Evolutionary conservation across 1,139 yeast genomes (phyloP).

Genomic region (Magnusiomyces ingens): DNA sequence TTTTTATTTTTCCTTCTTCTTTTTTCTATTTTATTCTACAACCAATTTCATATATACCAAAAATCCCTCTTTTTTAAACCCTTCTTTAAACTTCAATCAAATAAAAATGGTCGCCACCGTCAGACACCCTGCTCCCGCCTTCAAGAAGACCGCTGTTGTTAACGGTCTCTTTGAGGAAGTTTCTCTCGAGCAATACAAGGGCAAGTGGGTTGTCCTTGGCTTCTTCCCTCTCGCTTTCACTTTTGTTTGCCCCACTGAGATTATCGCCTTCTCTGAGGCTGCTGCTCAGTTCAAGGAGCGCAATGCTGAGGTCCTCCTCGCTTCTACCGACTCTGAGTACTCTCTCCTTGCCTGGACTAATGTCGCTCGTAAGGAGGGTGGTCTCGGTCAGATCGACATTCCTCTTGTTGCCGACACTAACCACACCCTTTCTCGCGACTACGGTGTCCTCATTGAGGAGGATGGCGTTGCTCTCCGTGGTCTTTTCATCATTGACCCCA

Average conservation of each 20-base stretch:
- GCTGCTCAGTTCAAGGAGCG: conserved; percentile 80
- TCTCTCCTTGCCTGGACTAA: conserved; percentile 97
- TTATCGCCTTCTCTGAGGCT: conserved; percentile 96
- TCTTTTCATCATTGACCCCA: conserved; percentile 94
- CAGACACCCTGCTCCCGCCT: conserved; percentile 92
- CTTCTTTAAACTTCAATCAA: not conserved
- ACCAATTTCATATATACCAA: not conserved
- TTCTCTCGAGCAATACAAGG: conserved; percentile 89
- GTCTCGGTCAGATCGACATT: conserved; percentile 88
- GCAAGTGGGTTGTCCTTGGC: conserved; percentile 95
- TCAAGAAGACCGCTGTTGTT: conserved; percentile 94
- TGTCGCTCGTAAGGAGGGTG: conserved; percentile 94
- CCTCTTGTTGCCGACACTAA: conserved; percentile 95
- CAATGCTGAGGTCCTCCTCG: conserved; percentile 84
- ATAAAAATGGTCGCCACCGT: conserved; percentile 73
- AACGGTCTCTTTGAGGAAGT: conserved; percentile 94
- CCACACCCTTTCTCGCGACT: conserved; percentile 89
- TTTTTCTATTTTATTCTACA: not conserved
- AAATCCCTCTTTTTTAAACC: not conserved
- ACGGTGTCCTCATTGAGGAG: conserved; percentile 94
- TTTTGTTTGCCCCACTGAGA: conserved; percentile 98
- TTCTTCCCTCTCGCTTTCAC: conserved; percentile 99
- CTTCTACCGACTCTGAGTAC: conserved; percentile 98
- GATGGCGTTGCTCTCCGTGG: conserved; percentile 98
- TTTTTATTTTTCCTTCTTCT: not conserved